phyloP scores from a whole-genome alignment of 441 rosid species.

The Adansonia grandidieri region DNA sequence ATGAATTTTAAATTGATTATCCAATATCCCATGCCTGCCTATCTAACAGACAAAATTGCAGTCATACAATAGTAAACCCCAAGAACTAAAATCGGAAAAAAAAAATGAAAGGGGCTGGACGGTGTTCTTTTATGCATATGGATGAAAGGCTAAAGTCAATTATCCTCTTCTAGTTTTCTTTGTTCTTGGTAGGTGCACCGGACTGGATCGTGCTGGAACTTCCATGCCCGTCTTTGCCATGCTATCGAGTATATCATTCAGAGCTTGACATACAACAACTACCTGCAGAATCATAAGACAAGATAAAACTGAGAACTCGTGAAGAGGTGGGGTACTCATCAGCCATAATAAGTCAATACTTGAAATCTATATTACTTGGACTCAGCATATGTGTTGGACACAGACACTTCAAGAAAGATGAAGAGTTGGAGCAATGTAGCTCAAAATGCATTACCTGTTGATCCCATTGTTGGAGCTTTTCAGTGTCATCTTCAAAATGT shows the following conservation, averaged over 20 bases:
- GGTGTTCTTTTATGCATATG: neutral
- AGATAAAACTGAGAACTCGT: neutral
- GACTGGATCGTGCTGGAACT: conserved; percentile 61
- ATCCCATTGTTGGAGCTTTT: conserved; percentile 98
- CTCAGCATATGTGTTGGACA: too few species aligned
- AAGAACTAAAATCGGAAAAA: neutral
- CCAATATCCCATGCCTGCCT: conserved; percentile 12
- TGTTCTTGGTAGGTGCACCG: neutral
- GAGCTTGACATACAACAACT: conserved; percentile 89
- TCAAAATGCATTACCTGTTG: conserved; percentile 65
- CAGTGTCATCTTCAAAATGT: conserved; percentile 98
- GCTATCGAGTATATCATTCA: conserved; percentile 85
- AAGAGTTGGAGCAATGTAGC: too few species aligned
- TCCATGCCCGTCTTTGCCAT: conserved; percentile 93
- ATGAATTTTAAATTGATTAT: neutral
- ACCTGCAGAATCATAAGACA: conserved; percentile 54
- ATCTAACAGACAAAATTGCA: neutral
- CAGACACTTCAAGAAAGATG: too few species aligned
- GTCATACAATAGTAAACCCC: neutral
- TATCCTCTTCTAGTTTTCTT: neutral
- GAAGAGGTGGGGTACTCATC: neutral
- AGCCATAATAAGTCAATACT: neutral
- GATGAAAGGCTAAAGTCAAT: neutral
- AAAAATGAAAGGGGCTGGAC: neutral
- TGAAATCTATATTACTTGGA: neutral